Base-by-base conservation (phyloP, 495 filamentous ascomycete genomes). In the Lasiosphaeriaceae sp. region DNA sequence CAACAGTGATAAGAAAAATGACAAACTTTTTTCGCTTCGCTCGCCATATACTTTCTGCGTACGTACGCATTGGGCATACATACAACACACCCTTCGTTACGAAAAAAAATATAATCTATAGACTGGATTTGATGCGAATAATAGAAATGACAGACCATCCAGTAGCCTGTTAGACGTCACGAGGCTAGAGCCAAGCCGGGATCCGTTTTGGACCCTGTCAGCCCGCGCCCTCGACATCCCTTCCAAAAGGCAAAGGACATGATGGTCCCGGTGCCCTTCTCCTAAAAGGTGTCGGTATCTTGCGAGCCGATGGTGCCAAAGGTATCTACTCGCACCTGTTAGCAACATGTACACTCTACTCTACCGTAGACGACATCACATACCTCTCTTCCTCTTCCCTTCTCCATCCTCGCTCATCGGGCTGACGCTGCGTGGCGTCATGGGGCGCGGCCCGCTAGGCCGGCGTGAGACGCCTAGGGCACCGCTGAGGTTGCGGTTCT, bases 201-300 rank as follows among this genome's bases (percentile, higher is more conserved):
- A 31, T 31, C 26, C 26, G 26, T 4, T 4, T 4, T 31, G 3
- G 26, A 31, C 26, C 26, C 26, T 31, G 4, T 31, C 26, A 31
- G 26, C 26, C 26, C 26, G 26, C 26, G 26, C 9, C 26, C 4
- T 31, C 26, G 26, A 31, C 26, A 9, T 3, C 3, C 26, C 26
- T 31, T 31, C 26, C 26, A 31, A 31, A 31, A 31, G 26, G 26
- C 26, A 31, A 31, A 31, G 26, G 26, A 31, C 26, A 31, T 3
- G 26, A 3, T 9, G 9, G 26, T 31, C 9, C 26, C 26, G 0
- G 4, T 4, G 45, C 23, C 29, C 43, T 54, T 41, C 50, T 39
- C 54, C 71, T 76, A 83, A 58, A 81, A 81, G 24, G 79, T 81
- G 60, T 83, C 80, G 22, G 74, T 77, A 54, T 81, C 79, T 51